phyloP scores from a whole-genome alignment of 2,329 filamentous ascomycete species.

The Hypoxylon sp. region DNA sequence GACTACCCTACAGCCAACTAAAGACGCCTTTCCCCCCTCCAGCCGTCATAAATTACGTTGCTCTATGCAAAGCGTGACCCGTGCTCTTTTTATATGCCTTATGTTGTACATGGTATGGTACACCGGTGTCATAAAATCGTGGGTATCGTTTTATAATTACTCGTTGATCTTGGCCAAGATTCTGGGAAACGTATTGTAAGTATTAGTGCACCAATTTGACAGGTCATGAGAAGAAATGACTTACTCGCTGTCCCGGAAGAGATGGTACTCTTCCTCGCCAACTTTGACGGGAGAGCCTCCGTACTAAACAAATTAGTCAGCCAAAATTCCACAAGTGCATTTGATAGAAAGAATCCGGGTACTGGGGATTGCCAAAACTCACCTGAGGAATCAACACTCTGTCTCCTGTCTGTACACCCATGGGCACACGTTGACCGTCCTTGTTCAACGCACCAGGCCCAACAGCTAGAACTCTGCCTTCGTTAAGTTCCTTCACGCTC shows the following conservation, averaged over 20 bases:
- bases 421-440: constrained; percentile 88
- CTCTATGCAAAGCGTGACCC: constrained; percentile 48
- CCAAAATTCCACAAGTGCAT: constrained; percentile 10
- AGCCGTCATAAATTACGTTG: constrained; percentile 34
- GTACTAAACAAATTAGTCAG: constrained; percentile 69
- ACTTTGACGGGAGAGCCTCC: constrained; percentile 97
- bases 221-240: constrained; percentile 59
- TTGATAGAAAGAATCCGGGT: constrained; percentile 7
- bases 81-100: constrained; percentile 45
- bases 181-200: constrained; percentile 64
- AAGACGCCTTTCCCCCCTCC: constrained; percentile 39
- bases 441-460: constrained; percentile 90
- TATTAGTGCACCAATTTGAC: neutral
- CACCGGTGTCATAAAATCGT: constrained; percentile 52
- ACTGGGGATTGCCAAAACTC: constrained; percentile 56
- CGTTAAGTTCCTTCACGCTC: constrained; percentile 97
- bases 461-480: constrained; percentile 95
- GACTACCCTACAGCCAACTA: constrained; percentile 35
- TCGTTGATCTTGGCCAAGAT: constrained; percentile 99
- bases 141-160: constrained; percentile 66
- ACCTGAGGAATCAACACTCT: constrained; percentile 96
- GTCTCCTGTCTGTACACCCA: constrained; percentile 87
- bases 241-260: constrained; percentile 99
- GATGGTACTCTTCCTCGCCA: constrained; percentile 94
- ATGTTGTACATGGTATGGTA: constrained; percentile 51